Evolutionary conservation across 495 filamentous ascomycete genomes (phyloP), one percentile per base, ranked within the genome.

Genomic region (Penicillium lividum): DNA sequence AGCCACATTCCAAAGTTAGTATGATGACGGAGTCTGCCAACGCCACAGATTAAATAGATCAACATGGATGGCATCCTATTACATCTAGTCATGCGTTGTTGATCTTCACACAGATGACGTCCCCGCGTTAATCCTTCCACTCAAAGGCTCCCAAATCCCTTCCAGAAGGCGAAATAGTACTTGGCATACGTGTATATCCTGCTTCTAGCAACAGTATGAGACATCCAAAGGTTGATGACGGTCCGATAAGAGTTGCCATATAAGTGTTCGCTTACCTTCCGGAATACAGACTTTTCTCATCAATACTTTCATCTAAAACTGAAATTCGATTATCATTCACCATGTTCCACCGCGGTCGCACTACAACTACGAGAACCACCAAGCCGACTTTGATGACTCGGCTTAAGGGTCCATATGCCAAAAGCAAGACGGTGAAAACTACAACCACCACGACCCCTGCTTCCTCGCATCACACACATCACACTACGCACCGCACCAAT

Each of bases 301-400:
- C 9, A n/a, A 30, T 5, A 16, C 4, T 7, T 31, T 11, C 13
- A 47, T 49, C 13, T 29, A 36, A n/a, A n/a, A 15, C n/a, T 16
- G 38, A 40, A 40, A 13, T 46, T 25, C 11, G 5, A 18, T 34
- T 15, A 42, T 47, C 50, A n/a, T 15, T 43, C 34, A 72, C 48
- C 55, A 72, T 71, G 68, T 69, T 71, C 48, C 61, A 64, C 29
- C 69, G 64, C 43, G 54, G 62, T 54, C 57, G 64, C 46, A 68
- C 63, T 22, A 56, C 64, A 30, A 65, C 57, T n/a, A 69, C 65
- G 18, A 72, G 70, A 49, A 31, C 81, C 66, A 59, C 79, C 77
- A 69, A 89, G 84, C 67, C 86, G 60, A 18, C 60, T 1, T 50
- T 73, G 22, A 68, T 73, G 65, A 70, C 67, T 11, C 63, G 65